Evolutionary conservation across 108 stramenopile genomes (phyloP), one percentile per base, ranked within the genome.

Genomic region (Cyclotella choctawhatcheeana): DNA sequence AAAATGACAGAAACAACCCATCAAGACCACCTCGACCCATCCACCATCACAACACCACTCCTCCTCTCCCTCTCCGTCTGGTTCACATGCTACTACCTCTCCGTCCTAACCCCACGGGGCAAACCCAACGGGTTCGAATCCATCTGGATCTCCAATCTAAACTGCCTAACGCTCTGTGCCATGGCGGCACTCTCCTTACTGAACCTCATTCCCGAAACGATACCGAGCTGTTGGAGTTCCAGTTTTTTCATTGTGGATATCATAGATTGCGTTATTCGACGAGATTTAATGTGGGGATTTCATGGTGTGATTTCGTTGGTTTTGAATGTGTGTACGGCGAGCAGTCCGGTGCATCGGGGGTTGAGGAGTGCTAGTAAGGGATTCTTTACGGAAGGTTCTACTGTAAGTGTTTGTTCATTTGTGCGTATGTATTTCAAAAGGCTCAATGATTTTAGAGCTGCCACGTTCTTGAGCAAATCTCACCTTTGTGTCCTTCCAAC

Each of bases 331-430:
- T 34, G 47, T 44, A 66, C 78, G 50, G 78, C 54, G 12, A 44
- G 45, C 18, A 60, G 21, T 44, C 58, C 31, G 21, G 20, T 10
- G 4, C 78, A 79, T 67, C 47, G 70, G 22, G 27, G 27, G 1
- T 32, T 79, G 65, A 68, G 78, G 50, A 79, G 78, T 68, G 64
- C 64, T 17, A 79, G 78, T 59, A 79, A 79, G 47, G 78, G 78
- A 43, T 79, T 71, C 47, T 72, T 79, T 31, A 70, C 71, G 24
- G 78, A 79, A 59, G 78, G 50, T 21, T 71, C 69, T 45, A 79
- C 78, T 59, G 75, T 76, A 32, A n/a, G n/a, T 16, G 75, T 53
- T 33, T 52, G 2, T 6, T 53, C 53, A 20, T 35, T 34, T n/a
- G n/a, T n/a, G n/a, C n/a, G n/a, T n/a, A n/a, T n/a, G n/a, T n/a